Base-by-base conservation (phyloP, 163 green algal species). In the Chlorella variabilis region DNA sequence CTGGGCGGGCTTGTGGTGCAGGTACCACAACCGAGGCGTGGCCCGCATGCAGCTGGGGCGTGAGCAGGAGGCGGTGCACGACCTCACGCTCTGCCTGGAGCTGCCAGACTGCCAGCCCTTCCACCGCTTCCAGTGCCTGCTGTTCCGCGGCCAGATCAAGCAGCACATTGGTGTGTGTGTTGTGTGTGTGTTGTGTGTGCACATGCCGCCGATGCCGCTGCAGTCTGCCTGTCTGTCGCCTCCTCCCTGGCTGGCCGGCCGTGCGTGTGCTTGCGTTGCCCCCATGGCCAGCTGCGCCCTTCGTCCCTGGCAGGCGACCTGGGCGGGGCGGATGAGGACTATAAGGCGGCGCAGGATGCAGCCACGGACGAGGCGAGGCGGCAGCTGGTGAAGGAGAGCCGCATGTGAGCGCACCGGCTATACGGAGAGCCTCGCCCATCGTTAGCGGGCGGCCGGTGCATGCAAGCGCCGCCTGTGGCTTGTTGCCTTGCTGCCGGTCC, bases 51-150 rank as follows among this genome's bases (percentile, higher is more conserved):
- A 63, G 1, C 45, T 77, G 20, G 29, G 48, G 2, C 36, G 23
- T 21, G 45, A 77, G 6, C 29, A 62, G 21, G 70, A 65, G 31
- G 70, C 70, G 21, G 70, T 77, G 20, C 73, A 80, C 54, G 73
- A 80, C 56, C 70, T 80, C 56, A 80, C 73, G 1, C 29, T 80
- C 25, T 56, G 36, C 27, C 56, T 80, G 36, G 41, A n/a, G 15
- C 29, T 80, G 73, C 27, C 54, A 2, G 51, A 31, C 56, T 80
- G 73, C 56, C 2, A 27, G 3, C 1, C 56, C 13, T 9, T 56
- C 11, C 27, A 56, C 25, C 73, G 56, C 4, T 80, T 45, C 56
- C 73, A 80, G 38, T 23, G 25, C 27, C 73, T 61, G 33, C 36
- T 71, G 21, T 70, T 59, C 56, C 36, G 73, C 25, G 54, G 36